Conservation (phyloP, 495 filamentous ascomycete genomes). For the Bombardia bombarda region DNA sequence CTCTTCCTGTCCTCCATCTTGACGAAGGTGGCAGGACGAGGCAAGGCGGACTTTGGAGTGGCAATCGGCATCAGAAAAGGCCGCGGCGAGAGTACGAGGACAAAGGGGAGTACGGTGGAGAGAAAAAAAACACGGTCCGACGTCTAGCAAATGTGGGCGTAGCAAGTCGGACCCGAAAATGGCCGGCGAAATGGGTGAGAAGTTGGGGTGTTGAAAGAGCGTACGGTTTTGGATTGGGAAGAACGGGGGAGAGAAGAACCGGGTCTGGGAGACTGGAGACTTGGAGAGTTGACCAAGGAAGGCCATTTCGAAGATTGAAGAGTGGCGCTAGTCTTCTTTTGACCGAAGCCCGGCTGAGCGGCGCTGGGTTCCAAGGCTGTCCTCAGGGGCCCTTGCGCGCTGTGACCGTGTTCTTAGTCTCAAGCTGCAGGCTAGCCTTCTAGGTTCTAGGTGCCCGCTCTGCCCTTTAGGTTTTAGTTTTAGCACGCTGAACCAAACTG, state of each 20-base stretch:
- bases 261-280: constrained; percentile 1
- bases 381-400: too few relatives aligned
- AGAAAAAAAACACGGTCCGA: constrained; percentile 17
- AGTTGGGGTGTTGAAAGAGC: constrained; percentile 17
- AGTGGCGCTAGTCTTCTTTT: constrained; percentile 13
- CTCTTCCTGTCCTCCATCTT: constrained; percentile 99
- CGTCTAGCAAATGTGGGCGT: constrained; percentile 28
- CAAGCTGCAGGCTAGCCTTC: too few relatives aligned
- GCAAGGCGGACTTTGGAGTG: constrained; percentile 59
- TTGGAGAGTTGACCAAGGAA: constrained; percentile 15
- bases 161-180: constrained; percentile 1
- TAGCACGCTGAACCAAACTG: too few relatives aligned
- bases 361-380: too few relatives aligned
- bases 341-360: too few relatives aligned
- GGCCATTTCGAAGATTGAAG: constrained; percentile 19
- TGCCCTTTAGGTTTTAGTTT: too few relatives aligned
- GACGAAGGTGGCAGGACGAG: constrained; percentile 57
- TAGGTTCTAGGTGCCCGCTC: too few relatives aligned
- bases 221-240: constrained; percentile 18
- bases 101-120: constrained; percentile 23
- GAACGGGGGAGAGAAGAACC: constrained; percentile 21
- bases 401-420: too few relatives aligned
- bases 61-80: constrained; percentile 70
- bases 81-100: constrained; percentile 19
- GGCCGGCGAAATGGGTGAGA: constrained; percentile 1